Conservation (phyloP, 306 rosid species). For the Lathyrus sativus region DNA sequence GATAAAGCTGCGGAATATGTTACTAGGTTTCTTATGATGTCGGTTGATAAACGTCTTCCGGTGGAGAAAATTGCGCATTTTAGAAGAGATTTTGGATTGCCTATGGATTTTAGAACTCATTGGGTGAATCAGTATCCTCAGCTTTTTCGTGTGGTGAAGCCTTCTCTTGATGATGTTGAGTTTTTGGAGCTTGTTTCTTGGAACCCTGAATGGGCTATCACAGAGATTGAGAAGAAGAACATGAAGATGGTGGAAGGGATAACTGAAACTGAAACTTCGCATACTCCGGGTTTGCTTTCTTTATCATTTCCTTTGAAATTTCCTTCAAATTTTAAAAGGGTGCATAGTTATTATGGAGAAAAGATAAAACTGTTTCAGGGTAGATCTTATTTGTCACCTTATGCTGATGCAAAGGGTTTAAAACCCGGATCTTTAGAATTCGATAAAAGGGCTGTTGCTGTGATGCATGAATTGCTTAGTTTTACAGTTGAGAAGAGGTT, state of each 20-base stretch:
- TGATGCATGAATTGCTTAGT: conserved; percentile 86
- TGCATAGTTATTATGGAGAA: conserved; percentile 50
- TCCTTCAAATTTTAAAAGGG: conserved; percentile 67
- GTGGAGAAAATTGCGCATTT: conserved; percentile 58
- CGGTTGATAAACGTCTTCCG: conserved; percentile 53
- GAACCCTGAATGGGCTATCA: conserved; percentile 80
- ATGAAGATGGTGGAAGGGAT: conserved; percentile 43
- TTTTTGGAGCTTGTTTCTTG: conserved; percentile 78
- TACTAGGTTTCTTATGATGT: conserved; percentile 74
- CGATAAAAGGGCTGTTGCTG: conserved; percentile 86
- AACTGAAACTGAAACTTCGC: conserved; percentile 13
- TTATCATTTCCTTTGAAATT: conserved; percentile 72
- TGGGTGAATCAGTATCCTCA: conserved; percentile 78
- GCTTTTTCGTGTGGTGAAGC: conserved; percentile 51
- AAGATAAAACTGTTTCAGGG: conserved; percentile 72
- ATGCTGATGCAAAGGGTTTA: conserved; percentile 73
- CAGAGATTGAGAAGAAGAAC: conserved; percentile 83
- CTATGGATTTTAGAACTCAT: conserved; percentile 42
- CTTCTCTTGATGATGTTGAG: conserved; percentile 55
- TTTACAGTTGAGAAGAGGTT: conserved; percentile 83
- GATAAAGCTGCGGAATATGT: conserved; percentile 74
- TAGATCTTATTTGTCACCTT: conserved; percentile 78
- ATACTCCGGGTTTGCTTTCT: conserved; percentile 42
- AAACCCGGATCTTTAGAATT: conserved; percentile 73
- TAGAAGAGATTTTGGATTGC: conserved; percentile 48